Evolutionary conservation across 2,329 filamentous ascomycete species (phyloP), one percentile per base, ranked within the genome.

Genomic region (Cordyceps cicadae): DNA sequence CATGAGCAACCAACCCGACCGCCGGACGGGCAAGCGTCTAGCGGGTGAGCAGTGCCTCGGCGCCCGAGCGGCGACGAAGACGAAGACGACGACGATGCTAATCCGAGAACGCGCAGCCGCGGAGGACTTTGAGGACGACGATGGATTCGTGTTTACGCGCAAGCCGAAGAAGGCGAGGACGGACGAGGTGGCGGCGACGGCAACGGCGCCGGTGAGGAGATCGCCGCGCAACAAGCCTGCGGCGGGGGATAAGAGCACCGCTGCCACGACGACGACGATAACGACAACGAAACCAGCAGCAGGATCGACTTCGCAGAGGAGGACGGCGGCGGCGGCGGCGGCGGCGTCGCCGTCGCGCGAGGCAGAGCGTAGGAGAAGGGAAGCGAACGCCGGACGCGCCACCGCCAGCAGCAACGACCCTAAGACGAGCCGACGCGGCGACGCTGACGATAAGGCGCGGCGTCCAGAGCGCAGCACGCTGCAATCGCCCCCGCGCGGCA

Each of bases 111-210:
- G 15, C 37, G 39, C 64, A 76, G 76, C 75, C 64, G 69, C 69
- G 63, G 67, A 69, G 50, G 72, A 75, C 56, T 87, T 90, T 67
- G 88, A 92, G 72, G 83, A 88, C 68, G 86, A 89, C 76, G 89
- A 88, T 67, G 89, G 89, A 64, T 92, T 92, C 67, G 79, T 85
- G 62, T 92, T 92, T 71, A 85, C 86, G 64, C 83, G 88, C 66
- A 85, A 81, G 63, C 78, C 86, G 12, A 89, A 89, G 69, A 76
- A 83, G 68, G 79, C 80, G 63, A 90, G 87, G 74, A 81, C 82
- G 49, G 79, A 79, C 62, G 76, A 80, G 61, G 71, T 75, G 17
- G 74, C 76, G 54, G 74, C 69, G 56, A 72, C 72, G 49, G 62
- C 56, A 63, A 71, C 70, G 69, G 68, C 72, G n/a, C 49, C 60